These are phyloP conservation scores for Suillus variegatus DNA, from an alignment of 768 basidiomycete genomes.

Conservation along the genomic window DNA sequence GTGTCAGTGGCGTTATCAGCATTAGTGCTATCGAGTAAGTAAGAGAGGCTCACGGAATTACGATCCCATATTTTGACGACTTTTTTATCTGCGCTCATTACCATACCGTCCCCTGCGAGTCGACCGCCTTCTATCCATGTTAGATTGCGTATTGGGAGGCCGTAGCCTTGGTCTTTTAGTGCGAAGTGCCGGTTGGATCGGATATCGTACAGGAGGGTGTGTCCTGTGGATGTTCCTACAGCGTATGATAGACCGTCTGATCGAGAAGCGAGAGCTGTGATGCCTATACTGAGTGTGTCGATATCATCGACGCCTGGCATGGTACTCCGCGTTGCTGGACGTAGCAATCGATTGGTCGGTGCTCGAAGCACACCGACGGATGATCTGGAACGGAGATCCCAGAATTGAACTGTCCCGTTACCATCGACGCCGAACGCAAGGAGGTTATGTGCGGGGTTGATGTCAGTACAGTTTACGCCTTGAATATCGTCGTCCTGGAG, in stretches of 20 bases:
- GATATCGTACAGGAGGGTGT: slow-evolving; percentile 93
- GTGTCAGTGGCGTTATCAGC: slow-evolving; percentile 15
- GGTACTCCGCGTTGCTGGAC: slow-evolving; percentile 35
- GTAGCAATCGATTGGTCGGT: slow-evolving; percentile 53
- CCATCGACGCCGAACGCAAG: slow-evolving; percentile 90
- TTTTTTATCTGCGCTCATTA: slow-evolving; percentile 93
- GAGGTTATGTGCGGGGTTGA: slow-evolving; percentile 91
- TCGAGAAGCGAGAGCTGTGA: slow-evolving; percentile 85
- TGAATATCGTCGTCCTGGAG: slow-evolving; percentile 61
- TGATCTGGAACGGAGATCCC: slow-evolving; percentile 88
- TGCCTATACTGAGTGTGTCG: slow-evolving; percentile 44
- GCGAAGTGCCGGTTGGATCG: slow-evolving; percentile 83
- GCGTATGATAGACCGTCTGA: slow-evolving; percentile 92
- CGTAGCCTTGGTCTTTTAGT: slow-evolving; percentile 96
- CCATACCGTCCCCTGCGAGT: slow-evolving; percentile 86
- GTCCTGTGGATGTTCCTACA: slow-evolving; percentile 92
- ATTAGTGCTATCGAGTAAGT: slow-evolving; percentile 10
- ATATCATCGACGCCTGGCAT: slow-evolving; percentile 38
- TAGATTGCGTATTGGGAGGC: slow-evolving; percentile 82
- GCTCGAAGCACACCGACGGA: slow-evolving; percentile 69
- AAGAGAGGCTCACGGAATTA: slow-evolving; percentile 55
- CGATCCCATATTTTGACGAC: slow-evolving; percentile 98
- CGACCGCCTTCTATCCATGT: slow-evolving; percentile 85
- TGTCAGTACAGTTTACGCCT: slow-evolving; percentile 89
- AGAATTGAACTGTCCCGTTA: slow-evolving; percentile 87